phyloP scores from a whole-genome alignment of 495 filamentous ascomycete genomes.

The Penicillium ucsense region DNA sequence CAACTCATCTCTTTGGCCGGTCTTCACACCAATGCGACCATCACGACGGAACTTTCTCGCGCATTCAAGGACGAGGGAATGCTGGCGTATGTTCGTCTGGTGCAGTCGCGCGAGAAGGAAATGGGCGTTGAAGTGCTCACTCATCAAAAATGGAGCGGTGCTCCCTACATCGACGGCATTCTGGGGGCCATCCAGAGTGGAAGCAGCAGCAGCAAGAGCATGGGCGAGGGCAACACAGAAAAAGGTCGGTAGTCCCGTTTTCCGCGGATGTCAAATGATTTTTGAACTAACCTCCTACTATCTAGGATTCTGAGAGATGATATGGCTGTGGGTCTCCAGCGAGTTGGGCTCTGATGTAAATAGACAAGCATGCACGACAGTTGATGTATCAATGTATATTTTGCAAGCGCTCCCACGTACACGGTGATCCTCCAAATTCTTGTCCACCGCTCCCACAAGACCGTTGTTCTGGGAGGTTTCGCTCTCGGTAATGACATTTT shows the following conservation, averaged over 20 bases:
- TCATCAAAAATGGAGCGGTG: slow-evolving; percentile 97
- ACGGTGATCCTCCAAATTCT: too few relatives aligned
- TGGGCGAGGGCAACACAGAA: slow-evolving; percentile 78
- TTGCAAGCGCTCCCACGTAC: too few relatives aligned
- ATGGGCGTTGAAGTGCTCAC: slow-evolving; percentile 89
- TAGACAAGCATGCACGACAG: not conserved
- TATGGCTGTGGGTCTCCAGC: not conserved
- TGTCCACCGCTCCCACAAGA: too few relatives aligned
- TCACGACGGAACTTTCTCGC: slow-evolving; percentile 73
- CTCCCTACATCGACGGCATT: slow-evolving; percentile 86
- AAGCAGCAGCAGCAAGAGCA: slow-evolving; percentile 69
- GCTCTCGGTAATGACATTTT: too few relatives aligned
- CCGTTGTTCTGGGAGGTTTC: too few relatives aligned
- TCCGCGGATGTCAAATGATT: not conserved
- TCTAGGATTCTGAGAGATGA: slow-evolving; percentile 10
- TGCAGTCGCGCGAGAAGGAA: slow-evolving; percentile 86
- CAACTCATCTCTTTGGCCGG: slow-evolving; percentile 91
- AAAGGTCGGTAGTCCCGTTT: slow-evolving; percentile 24
- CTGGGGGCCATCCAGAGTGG: slow-evolving; percentile 87
- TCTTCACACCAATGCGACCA: slow-evolving; percentile 78
- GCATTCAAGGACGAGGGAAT: slow-evolving; percentile 86
- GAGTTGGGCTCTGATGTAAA: not conserved
- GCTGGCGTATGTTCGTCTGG: slow-evolving; percentile 85
- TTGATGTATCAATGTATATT: not conserved
- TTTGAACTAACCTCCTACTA: not conserved